phyloP scores from a whole-genome alignment of 805 yeast species.

The Nakazawaea sp. region DNA sequence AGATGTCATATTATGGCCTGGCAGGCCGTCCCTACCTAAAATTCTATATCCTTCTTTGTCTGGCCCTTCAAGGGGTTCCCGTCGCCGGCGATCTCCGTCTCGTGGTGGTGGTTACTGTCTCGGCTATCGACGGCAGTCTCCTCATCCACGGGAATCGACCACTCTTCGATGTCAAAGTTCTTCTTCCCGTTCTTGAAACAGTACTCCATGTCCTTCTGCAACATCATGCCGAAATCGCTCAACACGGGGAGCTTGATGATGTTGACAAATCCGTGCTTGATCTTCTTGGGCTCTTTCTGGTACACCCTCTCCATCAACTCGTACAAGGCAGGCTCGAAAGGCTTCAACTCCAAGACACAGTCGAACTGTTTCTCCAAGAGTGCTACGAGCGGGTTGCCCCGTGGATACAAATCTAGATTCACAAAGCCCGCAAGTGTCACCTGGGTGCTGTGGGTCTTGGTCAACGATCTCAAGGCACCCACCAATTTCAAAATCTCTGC shows the following conservation, averaged over 20 bases:
- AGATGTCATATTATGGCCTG: too few species aligned
- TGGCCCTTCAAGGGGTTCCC: conserved; percentile 8
- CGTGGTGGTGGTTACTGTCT: conserved; percentile 4
- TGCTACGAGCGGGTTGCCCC: conserved; percentile 37
- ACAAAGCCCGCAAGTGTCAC: conserved; percentile 49
- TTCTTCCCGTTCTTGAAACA: conserved; percentile 82
- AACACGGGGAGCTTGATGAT: conserved; percentile 65
- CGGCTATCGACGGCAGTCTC: conserved; percentile 31
- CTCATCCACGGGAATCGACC: conserved; percentile 97
- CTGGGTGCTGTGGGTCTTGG: conserved; percentile 37
- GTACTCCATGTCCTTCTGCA: conserved; percentile 63
- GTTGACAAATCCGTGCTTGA: conserved; percentile 83
- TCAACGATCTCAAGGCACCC: conserved; percentile 48
- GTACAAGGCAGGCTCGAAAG: conserved; percentile 71
- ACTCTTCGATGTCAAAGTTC: conserved; percentile 80
- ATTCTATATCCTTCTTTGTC: conserved; percentile 9
- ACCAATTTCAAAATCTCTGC: conserved; percentile 51
- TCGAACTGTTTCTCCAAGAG: conserved; percentile 58
- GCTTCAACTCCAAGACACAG: conserved; percentile 66
- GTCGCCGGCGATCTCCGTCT: conserved; percentile 3
- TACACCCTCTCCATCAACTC: conserved; percentile 63
- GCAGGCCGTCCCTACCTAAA: conserved; percentile 5
- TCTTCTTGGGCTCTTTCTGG: conserved; percentile 63
- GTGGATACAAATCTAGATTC: conserved; percentile 60
- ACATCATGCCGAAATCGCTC: conserved; percentile 77